phyloP scores from a whole-genome alignment of 2,329 filamentous ascomycete species.

The Arachnopeziza araneosa region DNA sequence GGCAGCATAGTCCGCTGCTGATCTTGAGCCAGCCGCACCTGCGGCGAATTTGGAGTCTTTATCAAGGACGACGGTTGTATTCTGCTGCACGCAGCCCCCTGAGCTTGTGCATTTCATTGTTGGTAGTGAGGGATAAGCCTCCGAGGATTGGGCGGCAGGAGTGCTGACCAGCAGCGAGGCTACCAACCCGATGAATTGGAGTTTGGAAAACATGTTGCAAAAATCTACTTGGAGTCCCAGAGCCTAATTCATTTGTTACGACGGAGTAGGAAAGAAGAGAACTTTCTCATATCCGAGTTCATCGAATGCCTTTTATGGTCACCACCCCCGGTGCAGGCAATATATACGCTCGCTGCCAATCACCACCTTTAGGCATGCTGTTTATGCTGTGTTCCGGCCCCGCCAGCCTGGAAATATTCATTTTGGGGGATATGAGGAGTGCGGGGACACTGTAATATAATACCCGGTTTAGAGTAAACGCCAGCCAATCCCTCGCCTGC shows the following conservation, averaged over 20 bases:
- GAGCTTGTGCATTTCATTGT: constrained; percentile 48
- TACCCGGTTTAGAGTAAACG: not conserved
- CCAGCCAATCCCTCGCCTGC: not conserved
- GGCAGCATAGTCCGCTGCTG: constrained; percentile 42
- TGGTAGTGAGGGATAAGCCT: constrained; percentile 44
- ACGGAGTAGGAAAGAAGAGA: not conserved
- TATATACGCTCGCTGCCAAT: constrained; percentile 5
- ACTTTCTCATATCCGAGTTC: not conserved
- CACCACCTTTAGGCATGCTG: constrained; percentile 9
- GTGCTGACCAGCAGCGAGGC: constrained; percentile 1
- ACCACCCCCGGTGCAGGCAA: constrained; percentile 2
- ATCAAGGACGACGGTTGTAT: constrained; percentile 46
- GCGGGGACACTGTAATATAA: constrained; percentile 5
- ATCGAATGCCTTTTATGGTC: not conserved
- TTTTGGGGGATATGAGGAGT: not conserved
- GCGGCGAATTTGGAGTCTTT: constrained; percentile 33
- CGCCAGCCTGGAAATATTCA: constrained; percentile 2
- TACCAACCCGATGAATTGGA: constrained; percentile 3
- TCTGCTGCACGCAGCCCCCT: constrained; percentile 42
- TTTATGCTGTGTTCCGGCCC: constrained; percentile 5
- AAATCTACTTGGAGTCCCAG: not conserved
- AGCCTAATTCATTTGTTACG: too few species aligned
- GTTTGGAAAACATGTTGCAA: constrained; percentile 10
- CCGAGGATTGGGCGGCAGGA: constrained; percentile 20
- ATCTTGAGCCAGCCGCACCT: constrained; percentile 13